A percentile compares a stretch with the other conserved stretches of the same genome.
Conservation (phyloP, 2,329 filamentous ascomycete genomes). For the Colletotrichum sp. region DNA sequence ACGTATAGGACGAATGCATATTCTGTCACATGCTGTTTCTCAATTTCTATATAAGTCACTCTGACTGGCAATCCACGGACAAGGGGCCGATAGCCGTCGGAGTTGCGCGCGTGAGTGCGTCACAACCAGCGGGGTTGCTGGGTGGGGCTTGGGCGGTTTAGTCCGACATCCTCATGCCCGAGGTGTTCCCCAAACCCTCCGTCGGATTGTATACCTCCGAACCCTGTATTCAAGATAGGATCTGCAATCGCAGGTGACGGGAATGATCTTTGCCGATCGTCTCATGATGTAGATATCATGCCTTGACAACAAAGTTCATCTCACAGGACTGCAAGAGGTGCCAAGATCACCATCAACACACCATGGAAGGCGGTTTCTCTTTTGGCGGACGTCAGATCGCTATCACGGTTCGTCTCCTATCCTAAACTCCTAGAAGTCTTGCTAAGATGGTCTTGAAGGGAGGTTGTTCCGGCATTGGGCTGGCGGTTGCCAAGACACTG, state of each 20-base stretch:
- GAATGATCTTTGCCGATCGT: not conserved
- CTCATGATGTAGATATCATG: not conserved
- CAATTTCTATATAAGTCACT: not conserved
- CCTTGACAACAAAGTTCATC: not conserved
- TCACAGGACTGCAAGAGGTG: not conserved
- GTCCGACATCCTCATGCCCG: not conserved
- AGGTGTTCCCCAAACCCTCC: not conserved
- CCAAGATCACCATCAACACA: not conserved
- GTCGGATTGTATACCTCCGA: not conserved
- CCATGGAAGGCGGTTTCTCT: not conserved
- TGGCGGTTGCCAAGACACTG: not conserved
- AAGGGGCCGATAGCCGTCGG: not conserved
- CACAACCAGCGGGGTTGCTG: not conserved
- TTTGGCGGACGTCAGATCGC: not conserved
- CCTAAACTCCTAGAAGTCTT: not conserved
- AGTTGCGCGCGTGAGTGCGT: not conserved
- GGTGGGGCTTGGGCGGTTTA: not conserved
- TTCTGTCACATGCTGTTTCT: not conserved
- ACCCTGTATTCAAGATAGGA: not conserved
- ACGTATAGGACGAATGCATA: not conserved
- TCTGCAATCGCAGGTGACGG: not conserved
- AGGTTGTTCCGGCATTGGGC: not conserved
- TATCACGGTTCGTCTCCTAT: not conserved
- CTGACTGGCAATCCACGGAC: not conserved
- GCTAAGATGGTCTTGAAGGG: not conserved